Percentiles rank a stretch among this genome's conserved stretches.
These are phyloP conservation scores for Tubosaeta sp. DNA, from an alignment of 768 basidiomycete species.

Conservation along the genomic window DNA sequence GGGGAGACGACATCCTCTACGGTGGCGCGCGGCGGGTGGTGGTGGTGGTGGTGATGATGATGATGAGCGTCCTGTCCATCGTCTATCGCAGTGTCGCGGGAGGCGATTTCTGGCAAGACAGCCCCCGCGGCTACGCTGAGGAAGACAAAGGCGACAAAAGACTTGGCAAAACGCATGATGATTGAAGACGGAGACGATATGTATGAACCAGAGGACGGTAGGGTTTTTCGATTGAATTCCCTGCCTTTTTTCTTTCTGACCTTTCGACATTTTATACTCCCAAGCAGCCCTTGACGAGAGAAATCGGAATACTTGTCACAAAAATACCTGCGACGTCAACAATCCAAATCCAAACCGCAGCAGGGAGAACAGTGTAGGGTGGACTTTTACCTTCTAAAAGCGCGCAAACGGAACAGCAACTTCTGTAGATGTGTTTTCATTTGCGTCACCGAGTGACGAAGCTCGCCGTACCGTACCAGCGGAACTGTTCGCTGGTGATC, in stretches of 20 bases:
- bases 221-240: background rate
- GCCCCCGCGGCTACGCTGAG: slow-evolving; percentile 1
- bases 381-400: background rate
- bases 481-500: no score
- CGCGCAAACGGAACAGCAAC: background rate
- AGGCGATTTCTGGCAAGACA: background rate
- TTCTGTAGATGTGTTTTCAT: background rate
- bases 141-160: slow-evolving; percentile 1
- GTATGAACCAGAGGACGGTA: background rate
- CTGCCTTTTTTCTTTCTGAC: background rate
- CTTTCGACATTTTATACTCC: background rate
- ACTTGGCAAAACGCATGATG: slow-evolving; percentile 5
- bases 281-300: background rate
- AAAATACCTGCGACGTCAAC: background rate
- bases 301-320: background rate
- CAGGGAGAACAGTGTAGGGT: background rate
- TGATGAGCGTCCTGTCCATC: background rate
- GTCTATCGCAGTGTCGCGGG: background rate
- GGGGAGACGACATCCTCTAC: no score
- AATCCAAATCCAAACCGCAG: background rate
- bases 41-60: no score
- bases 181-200: background rate
- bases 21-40: no score
- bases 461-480: no score
- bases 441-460: background rate